These are phyloP conservation scores for Camillea tinctor DNA, from an alignment of 2,329 filamentous ascomycete species.

Conservation along the genomic window DNA sequence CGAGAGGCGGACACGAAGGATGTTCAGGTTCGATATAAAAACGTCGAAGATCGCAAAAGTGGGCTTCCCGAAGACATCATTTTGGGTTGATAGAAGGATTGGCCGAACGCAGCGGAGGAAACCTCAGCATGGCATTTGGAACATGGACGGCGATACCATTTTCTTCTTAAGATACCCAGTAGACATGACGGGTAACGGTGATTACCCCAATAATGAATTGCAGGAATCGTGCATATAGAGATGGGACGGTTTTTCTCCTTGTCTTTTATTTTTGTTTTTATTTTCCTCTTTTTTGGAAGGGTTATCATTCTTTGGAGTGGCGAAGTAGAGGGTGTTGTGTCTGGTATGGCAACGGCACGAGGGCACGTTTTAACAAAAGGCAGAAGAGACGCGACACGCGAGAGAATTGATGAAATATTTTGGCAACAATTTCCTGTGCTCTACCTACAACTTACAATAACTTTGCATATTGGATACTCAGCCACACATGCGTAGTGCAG, in stretches of 20 bases:
- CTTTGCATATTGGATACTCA: background rate
- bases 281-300: background rate
- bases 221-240: background rate
- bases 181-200: background rate
- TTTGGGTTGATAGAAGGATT: slow-evolving; percentile 19
- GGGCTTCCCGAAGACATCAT: slow-evolving; percentile 29
- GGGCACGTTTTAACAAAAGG: background rate
- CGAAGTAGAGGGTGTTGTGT: background rate
- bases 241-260: background rate
- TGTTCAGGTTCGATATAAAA: slow-evolving; percentile 20
- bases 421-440: background rate
- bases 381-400: background rate
- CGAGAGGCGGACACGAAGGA: slow-evolving; percentile 15
- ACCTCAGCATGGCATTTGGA: background rate
- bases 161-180: slow-evolving; percentile 15
- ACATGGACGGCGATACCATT: background rate
- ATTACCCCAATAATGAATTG: background rate
- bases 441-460: background rate
- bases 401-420: background rate
- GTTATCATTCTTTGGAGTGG: background rate
- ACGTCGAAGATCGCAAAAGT: slow-evolving; percentile 24
- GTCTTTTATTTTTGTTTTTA: no score
- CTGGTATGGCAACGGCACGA: background rate
- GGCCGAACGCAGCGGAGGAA: background rate
- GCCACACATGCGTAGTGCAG: background rate